Base-by-base conservation (phyloP, 129 eudicot species). In the Oenanthe sinensis region DNA sequence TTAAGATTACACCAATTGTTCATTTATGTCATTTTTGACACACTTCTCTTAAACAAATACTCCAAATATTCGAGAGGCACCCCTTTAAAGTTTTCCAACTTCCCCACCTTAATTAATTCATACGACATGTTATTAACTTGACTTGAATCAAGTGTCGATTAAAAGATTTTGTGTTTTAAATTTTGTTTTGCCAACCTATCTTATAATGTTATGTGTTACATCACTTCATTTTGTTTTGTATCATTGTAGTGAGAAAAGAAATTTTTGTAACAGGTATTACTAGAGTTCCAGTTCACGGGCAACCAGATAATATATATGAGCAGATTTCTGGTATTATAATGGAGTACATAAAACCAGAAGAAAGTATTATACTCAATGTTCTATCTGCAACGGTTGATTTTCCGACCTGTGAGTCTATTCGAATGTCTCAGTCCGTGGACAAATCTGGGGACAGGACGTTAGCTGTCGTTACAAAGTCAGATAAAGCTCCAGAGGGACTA, bases 381-480 rank as follows among this genome's bases (percentile, higher is more conserved):
- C n/a, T 68, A 2, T 68, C 73, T 10, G 73, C 73, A 68, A 33
- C 73, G 15, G 73, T 68, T 68, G 73, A 68, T 68, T 68, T 68
- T 36, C 73, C 73, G 26, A 68, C 73, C 20, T 68, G 73, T 15
- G 73, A 68, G 73, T 68, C 73, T 19, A 68, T 68, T 68, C 22
- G 73, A 20, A 68, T 68, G 73, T 68, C 73, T 0, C 43, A 68
- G 73, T 39, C 43, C 12, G 73, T 68, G 73, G 73, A 68, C n/a
- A 68, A 36, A 19, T 33, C 73, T 4, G 43, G 73, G 73, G 45
- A 36, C 43, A 33, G 73, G 45, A 68, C 73, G 2, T 11, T 68
- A 45, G 73, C 73, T 15, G 73, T 33, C 0, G 73, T 68, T 68
- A 68, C 73, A 2, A 68, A 68, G 40, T 68, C 43, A 28, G 73